Conservation (phyloP, 2,329 filamentous ascomycete species). For the Dryadomyces quercivorus region DNA sequence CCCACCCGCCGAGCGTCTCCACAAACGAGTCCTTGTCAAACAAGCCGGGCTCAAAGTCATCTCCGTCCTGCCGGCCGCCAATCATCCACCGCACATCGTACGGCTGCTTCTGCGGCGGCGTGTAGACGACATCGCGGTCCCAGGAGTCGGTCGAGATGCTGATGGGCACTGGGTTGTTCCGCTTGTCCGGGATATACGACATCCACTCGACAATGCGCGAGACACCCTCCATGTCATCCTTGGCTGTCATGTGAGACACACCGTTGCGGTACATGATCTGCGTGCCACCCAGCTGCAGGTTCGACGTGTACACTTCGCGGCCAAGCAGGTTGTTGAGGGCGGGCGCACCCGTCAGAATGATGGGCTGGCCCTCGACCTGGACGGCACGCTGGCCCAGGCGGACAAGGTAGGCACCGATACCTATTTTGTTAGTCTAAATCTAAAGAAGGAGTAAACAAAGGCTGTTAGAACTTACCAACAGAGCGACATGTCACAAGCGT, state of each 20-base stretch:
- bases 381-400: conserved; percentile 97
- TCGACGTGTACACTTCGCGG: conserved; percentile 97
- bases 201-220: conserved; percentile 98
- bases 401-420: conserved; percentile 97
- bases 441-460: not conserved
- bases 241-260: conserved; percentile 97
- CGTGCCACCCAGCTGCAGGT: conserved; percentile 97
- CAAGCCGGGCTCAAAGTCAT: conserved; percentile 78
- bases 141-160: conserved; percentile 73
- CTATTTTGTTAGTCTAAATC: conserved; percentile 25
- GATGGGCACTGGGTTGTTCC: conserved; percentile 85
- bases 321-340: conserved; percentile 97
- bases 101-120: conserved; percentile 66
- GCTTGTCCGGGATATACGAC: conserved; percentile 93
- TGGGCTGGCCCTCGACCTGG: conserved; percentile 96
- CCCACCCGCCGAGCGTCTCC: conserved; percentile 93
- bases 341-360: conserved; percentile 93
- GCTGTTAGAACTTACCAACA: conserved; percentile 51
- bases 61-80: conserved; percentile 70
- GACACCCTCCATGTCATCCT: conserved; percentile 94
- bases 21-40: conserved; percentile 97
- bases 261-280: conserved; percentile 99
- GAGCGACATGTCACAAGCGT: conserved; percentile 96
- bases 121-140: conserved; percentile 87
- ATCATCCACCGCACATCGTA: conserved; percentile 96